Percentiles rank a stretch among this genome's conserved stretches.
phyloP scores from a whole-genome alignment of 257 asterid genomes.

The Voacanga thouarsii region DNA sequence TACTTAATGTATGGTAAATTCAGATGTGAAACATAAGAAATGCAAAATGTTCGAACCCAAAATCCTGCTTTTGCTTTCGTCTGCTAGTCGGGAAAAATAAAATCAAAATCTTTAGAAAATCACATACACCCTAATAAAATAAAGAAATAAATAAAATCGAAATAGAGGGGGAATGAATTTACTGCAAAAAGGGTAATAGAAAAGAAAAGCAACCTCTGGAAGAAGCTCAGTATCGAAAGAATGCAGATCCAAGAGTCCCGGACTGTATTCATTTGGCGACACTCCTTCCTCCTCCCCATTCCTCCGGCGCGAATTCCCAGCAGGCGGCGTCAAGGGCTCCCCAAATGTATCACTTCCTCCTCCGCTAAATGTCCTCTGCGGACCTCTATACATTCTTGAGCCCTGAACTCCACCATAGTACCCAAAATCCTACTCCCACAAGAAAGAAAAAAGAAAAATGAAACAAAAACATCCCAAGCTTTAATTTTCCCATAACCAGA shows the following conservation, averaged over 20 bases:
- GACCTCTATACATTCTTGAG: constrained; percentile 51
- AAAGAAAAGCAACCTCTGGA: constrained; percentile 52
- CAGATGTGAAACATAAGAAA: background rate
- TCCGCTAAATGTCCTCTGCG: constrained; percentile 48
- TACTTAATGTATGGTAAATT: background rate
- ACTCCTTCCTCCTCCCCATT: constrained; percentile 54
- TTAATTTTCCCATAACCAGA: constrained; percentile 24
- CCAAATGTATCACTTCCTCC: constrained; percentile 57
- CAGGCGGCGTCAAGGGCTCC: constrained; percentile 86
- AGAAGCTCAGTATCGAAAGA: constrained; percentile 90
- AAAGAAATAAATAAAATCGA: background rate
- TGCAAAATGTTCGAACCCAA: background rate
- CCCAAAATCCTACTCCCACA: constrained; percentile 48
- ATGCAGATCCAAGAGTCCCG: constrained; percentile 95
- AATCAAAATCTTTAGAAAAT: background rate
- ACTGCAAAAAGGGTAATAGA: background rate
- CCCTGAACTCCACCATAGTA: constrained; percentile 68
- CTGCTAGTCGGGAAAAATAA: background rate
- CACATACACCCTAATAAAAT: background rate
- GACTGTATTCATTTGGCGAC: constrained; percentile 74
- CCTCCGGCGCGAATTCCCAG: constrained; percentile 32
- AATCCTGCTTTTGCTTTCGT: background rate
- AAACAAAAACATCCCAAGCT: constrained; percentile 2
- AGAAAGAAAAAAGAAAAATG: background rate
- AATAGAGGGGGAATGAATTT: background rate